A percentile compares a stretch with the other conserved stretches of the same genome.
Evolutionary conservation across 2,329 filamentous ascomycete species (phyloP).

Genomic region (Trichoderma sp.): DNA sequence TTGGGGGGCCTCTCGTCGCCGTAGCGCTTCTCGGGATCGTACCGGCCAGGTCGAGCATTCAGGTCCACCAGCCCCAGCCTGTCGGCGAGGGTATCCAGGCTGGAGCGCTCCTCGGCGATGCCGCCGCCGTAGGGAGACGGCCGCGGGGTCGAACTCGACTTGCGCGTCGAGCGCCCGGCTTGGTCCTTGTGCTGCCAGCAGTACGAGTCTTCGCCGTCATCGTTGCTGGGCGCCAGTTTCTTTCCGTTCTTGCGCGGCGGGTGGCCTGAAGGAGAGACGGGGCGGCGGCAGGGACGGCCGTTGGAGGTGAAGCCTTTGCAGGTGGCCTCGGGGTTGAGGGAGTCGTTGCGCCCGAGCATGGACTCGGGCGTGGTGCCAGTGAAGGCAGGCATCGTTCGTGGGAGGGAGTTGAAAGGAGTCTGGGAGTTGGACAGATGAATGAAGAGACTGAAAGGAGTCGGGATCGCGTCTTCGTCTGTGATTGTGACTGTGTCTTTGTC

Average conservation of each 20-base stretch:
- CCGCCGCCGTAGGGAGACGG: constrained; percentile 30
- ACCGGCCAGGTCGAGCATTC: constrained; percentile 39
- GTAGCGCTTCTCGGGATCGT: constrained; percentile 29
- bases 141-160: constrained; percentile 43
- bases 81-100: constrained; percentile 83
- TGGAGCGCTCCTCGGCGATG: constrained; percentile 65
- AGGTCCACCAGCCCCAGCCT: constrained; percentile 73
- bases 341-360: constrained; percentile 74
- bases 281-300: constrained; percentile 79
- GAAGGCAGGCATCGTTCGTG: constrained; percentile 33
- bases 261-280: constrained; percentile 41
- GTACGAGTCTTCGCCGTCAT: constrained; percentile 65
- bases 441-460: background rate
- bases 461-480: background rate
- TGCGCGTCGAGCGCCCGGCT: constrained; percentile 49
- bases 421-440: background rate
- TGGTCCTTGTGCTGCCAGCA: constrained; percentile 98
- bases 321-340: constrained; percentile 77
- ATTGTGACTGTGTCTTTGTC: constrained; percentile 22
- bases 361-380: constrained; percentile 71
- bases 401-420: background rate
- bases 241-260: constrained; percentile 22
- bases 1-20: constrained; percentile 19
- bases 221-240: constrained; percentile 39
- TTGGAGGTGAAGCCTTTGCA: constrained; percentile 82